Evolutionary conservation across 2,329 filamentous ascomycete species (phyloP).

Genomic region (Torrubiella hemipterigena): DNA sequence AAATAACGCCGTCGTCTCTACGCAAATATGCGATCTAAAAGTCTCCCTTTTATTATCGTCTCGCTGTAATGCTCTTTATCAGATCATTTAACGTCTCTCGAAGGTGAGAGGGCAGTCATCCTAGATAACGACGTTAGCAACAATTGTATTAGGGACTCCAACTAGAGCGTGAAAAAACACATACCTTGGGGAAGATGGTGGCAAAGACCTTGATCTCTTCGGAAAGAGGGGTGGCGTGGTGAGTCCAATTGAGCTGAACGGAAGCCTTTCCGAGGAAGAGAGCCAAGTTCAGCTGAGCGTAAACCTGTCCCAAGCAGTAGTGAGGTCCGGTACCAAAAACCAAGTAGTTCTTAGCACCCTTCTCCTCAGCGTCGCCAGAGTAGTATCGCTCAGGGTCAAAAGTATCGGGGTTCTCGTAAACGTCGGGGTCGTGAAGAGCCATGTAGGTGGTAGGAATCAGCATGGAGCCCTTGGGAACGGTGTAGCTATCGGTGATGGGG

Average conservation of each 20-base stretch:
- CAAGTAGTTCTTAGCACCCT: slow-evolving; percentile 84
- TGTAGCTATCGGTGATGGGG: slow-evolving; percentile 78
- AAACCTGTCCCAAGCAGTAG: slow-evolving; percentile 91
- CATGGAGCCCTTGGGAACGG: slow-evolving; percentile 93
- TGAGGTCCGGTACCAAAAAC: slow-evolving; percentile 94
- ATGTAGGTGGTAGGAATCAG: slow-evolving; percentile 85
- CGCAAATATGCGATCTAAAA: too few species aligned
- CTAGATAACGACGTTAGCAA: slow-evolving; percentile 32
- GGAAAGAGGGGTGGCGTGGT: slow-evolving; percentile 69
- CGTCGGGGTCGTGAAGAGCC: slow-evolving; percentile 81
- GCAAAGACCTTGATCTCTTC: slow-evolving; percentile 98
- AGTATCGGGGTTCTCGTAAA: slow-evolving; percentile 78
- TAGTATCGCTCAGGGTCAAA: slow-evolving; percentile 92
- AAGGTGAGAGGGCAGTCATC: slow-evolving; percentile 78
- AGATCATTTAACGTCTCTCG: too few species aligned
- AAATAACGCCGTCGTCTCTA: too few species aligned
- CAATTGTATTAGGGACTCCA: slow-evolving; percentile 8
- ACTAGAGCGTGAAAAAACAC: slow-evolving; percentile 17
- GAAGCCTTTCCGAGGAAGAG: slow-evolving; percentile 85
- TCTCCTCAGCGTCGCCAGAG: slow-evolving; percentile 74
- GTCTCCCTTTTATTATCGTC: too few species aligned
- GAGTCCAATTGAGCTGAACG: slow-evolving; percentile 78
- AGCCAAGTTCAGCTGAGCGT: slow-evolving; percentile 80
- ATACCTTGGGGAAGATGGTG: slow-evolving; percentile 91
- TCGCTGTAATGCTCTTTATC: too few species aligned